Evolutionary conservation across 2,329 filamentous ascomycete species (phyloP), one percentile per base, ranked within the genome.

Genomic region (Keithomyces neogunnii): DNA sequence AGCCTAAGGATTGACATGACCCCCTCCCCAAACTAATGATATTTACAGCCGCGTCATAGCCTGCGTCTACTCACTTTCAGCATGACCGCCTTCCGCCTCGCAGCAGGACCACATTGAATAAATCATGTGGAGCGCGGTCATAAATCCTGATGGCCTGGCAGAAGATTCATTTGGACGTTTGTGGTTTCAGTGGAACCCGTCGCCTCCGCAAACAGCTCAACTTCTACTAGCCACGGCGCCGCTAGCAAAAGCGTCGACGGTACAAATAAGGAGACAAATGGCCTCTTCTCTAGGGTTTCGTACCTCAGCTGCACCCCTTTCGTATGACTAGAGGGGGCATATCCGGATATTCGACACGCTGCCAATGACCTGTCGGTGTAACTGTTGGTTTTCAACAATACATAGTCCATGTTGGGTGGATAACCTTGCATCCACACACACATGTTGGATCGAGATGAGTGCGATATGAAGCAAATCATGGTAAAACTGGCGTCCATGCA

Each of bases 331-430:
- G 13, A 49, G 29, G 45, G 5, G 44, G n/a, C 31, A 53, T 39
- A 42, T 29, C 46, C 35, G 47, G 30, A 28, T 31, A 39, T 32
- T 43, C 46, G 49, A 45, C 51, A 55, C 51, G 49, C 49, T 51
- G 35, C 48, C n/a, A 36, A 53, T 45, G 51, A 19, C 43, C 54
- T 38, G 51, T 51, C 47, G 32, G 56, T 57, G 53, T 55, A 55
- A 57, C 55, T 51, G 36, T 36, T 44, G 36, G 49, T 33, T 45
- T 46, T 46, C 49, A 42, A 45, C 49, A 52, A 50, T 46, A 26
- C 43, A 44, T 48, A 47, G 31, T 19, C 19, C 19, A 19, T 31
- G 44, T 47, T 43, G 39, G n/a, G 33, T 52, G 26, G 30, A 39
- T 10, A 40, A 10, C 19, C 45, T 49, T 35, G 35, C 33, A 44